phyloP scores from a whole-genome alignment of 1,284 basidiomycete genomes.

The Kwoniella shivajii region DNA sequence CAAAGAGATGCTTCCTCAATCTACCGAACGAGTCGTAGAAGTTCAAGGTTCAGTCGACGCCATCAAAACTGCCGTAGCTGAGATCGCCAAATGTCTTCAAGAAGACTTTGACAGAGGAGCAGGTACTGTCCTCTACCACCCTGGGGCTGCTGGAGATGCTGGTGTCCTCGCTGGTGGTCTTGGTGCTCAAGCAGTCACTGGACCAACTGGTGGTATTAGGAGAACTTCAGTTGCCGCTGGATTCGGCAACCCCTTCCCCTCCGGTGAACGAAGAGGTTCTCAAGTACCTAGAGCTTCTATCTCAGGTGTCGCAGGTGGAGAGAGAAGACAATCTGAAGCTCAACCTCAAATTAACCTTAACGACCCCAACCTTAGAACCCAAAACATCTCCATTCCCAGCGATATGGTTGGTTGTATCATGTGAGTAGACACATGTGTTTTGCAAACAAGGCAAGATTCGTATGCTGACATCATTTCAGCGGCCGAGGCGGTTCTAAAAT shows the following conservation, averaged over 20 bases:
- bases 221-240: slow-evolving; percentile 48
- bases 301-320: slow-evolving; percentile 30
- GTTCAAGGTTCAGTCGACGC: slow-evolving; percentile 90
- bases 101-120: slow-evolving; percentile 95
- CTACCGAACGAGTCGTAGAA: slow-evolving; percentile 96
- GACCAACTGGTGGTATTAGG: slow-evolving; percentile 55
- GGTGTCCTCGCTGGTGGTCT: slow-evolving; percentile 58
- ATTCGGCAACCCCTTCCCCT: slow-evolving; percentile 32
- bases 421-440: slow-evolving; percentile 31
- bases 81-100: slow-evolving; percentile 92
- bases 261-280: slow-evolving; percentile 27
- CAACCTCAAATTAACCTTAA: slow-evolving; percentile 59
- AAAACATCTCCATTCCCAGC: slow-evolving; percentile 97
- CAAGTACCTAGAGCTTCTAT: slow-evolving; percentile 19
- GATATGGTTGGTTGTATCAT: slow-evolving; percentile 99
- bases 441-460: not conserved
- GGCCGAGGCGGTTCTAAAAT: slow-evolving; percentile 97
- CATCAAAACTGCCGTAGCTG: slow-evolving; percentile 86
- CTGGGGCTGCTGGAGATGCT: slow-evolving; percentile 75
- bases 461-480: slow-evolving; percentile 36
- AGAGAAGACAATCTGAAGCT: slow-evolving; percentile 54
- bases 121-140: slow-evolving; percentile 94
- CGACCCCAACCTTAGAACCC: slow-evolving; percentile 82
- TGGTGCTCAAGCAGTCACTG: slow-evolving; percentile 54
- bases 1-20: slow-evolving; percentile 98